Base-by-base conservation (phyloP, 805 yeast species). In the Isabelozyma gotoi region DNA sequence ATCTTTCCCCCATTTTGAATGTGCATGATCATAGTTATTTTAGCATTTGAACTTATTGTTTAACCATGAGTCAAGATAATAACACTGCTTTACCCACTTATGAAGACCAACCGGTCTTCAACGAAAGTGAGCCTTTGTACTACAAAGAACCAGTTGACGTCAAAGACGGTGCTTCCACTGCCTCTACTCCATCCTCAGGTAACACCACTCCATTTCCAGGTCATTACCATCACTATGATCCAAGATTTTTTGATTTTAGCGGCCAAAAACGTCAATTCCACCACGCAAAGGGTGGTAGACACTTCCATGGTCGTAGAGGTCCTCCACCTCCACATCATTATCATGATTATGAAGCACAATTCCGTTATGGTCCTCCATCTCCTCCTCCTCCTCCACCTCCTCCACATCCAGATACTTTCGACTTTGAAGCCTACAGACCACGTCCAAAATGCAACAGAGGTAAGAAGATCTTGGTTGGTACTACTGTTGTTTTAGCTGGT, bases 401-500 rank as follows among this genome's bases (percentile, higher is more conserved):
- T 3, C 18, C 18, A 11, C 34, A 32, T 32, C 8, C 24, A 18
- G 39, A 36, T 19, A 17, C 18, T 5, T 36, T 19, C 18, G 32
- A 36, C 20, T 36, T 19, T 15, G 39, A 34, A 34, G 18, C 36
- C 16, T 7, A 5, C 20, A 11, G 32, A 12, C 18, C 14, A 29
- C 29, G 20, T 14, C 14, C 18, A 12, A 5, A 15, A 7, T 10
- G 11, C 7, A 19, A 20, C 17, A 24, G 15, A 10, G 18, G 14
- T 11, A 36, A 36, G 31, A 36, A 36, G 18, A 7, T 36, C 20
- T 36, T 20, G 15, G 20, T 20, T 20, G 32, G 12, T 3, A 16
- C 50, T n/a, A 41, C 51, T 14, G 45, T 39, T 16, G 40, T 42
- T 5, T 43, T 49, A 10, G 47, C 48, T 2, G 56, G 54, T 6